phyloP scores from a whole-genome alignment of 2,329 filamentous ascomycete genomes.

The Diplodia intermedia region DNA sequence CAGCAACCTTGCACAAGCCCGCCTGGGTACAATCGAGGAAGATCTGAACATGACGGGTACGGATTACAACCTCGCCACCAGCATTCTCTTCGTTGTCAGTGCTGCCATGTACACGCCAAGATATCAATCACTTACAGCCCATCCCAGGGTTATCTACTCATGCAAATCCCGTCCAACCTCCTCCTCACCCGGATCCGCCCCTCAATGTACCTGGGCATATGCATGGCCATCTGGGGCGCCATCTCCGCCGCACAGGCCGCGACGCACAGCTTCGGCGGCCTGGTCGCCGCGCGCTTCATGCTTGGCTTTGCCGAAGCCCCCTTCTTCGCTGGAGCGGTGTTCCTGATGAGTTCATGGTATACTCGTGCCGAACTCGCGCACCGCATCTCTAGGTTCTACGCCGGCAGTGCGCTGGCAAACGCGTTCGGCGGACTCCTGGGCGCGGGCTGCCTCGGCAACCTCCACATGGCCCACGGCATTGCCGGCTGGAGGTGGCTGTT shows the following conservation, averaged over 20 bases:
- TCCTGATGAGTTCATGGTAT: constrained; percentile 40
- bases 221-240: constrained; percentile 54
- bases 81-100: constrained; percentile 63
- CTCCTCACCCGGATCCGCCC: constrained; percentile 62
- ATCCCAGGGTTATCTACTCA: constrained; percentile 60
- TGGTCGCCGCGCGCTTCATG: constrained; percentile 59
- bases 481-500: constrained; percentile 34
- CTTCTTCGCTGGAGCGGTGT: constrained; percentile 35
- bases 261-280: constrained; percentile 50
- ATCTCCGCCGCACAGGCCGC: constrained; percentile 57
- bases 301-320: constrained; percentile 59
- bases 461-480: constrained; percentile 34
- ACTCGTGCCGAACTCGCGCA: constrained; percentile 32
- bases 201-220: constrained; percentile 59
- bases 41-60: constrained; percentile 52
- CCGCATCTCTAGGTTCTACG: constrained; percentile 33
- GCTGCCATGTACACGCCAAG: background rate
- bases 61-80: constrained; percentile 66
- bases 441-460: constrained; percentile 34
- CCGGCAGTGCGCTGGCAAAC: constrained; percentile 33
- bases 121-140: background rate
- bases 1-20: constrained; percentile 76
- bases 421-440: constrained; percentile 35
- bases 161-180: constrained; percentile 69
- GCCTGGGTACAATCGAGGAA: constrained; percentile 43